These are phyloP conservation scores for Theileria luwenshuni DNA, from an alignment of 169 alveolate species.

Conservation along the genomic window DNA sequence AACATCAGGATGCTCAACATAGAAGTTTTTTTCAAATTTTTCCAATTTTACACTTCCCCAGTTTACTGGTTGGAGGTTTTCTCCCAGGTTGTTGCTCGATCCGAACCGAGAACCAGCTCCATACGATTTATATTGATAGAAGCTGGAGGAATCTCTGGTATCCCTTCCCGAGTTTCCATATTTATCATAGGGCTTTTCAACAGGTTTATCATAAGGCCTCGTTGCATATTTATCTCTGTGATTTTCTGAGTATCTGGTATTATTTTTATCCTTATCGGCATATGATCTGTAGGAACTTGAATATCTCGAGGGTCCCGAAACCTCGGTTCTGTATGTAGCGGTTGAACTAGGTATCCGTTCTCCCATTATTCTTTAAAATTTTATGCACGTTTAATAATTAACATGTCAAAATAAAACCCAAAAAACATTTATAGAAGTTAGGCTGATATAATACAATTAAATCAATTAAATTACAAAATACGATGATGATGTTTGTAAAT, in stretches of 20 bases:
- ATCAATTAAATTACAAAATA: no score
- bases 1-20: slow-evolving; percentile 88
- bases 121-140: neutral
- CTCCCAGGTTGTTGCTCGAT: slow-evolving; percentile 61
- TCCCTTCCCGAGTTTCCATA: no score
- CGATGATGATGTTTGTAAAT: no score
- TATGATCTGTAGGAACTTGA: slow-evolving; percentile 6
- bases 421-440: no score
- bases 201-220: slow-evolving; percentile 12
- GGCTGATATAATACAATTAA: no score
- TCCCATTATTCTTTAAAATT: no score
- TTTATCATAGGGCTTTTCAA: neutral
- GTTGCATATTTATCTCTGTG: slow-evolving; percentile 19
- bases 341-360: neutral
- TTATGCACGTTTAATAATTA: no score
- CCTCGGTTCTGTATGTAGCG: neutral
- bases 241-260: neutral
- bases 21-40: slow-evolving; percentile 92
- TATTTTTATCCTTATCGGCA: neutral
- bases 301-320: slow-evolving; percentile 10
- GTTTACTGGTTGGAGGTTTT: slow-evolving; percentile 77
- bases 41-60: slow-evolving; percentile 84
- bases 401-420: no score
- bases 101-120: neutral
- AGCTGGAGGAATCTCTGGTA: no score